Conservation (phyloP, 805 yeast species). For the Candida germanica region DNA sequence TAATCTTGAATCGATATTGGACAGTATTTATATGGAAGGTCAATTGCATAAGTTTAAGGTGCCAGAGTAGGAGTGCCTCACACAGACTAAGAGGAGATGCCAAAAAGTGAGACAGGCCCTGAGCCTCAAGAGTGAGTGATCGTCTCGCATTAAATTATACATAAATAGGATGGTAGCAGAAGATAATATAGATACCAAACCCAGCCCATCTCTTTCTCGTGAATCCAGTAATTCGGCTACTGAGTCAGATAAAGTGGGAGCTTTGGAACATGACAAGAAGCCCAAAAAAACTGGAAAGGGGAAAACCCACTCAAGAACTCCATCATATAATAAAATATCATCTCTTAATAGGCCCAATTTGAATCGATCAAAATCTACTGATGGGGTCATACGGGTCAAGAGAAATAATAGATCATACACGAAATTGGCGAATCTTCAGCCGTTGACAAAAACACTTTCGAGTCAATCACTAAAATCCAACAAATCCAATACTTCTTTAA, state of each 20-base stretch:
- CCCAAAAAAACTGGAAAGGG: constrained; percentile 2
- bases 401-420: constrained; percentile 37
- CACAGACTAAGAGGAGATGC: no score
- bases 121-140: no score
- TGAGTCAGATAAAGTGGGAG: background rate
- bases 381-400: constrained; percentile 29
- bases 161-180: no score
- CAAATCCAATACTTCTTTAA: constrained; percentile 32
- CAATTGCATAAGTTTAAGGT: constrained; percentile 51
- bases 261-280: constrained; percentile 1
- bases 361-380: constrained; percentile 40
- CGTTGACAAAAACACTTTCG: constrained; percentile 32
- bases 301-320: constrained; percentile 21
- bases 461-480: constrained; percentile 28
- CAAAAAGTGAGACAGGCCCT: no score
- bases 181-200: no score
- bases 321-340: constrained; percentile 24
- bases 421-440: constrained; percentile 33
- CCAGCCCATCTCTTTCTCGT: background rate
- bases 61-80: no score
- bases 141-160: no score
- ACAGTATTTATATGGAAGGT: constrained; percentile 71
- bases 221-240: background rate
- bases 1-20: constrained; percentile 57
- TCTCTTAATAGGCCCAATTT: constrained; percentile 25